Base-by-base conservation (phyloP, 1,284 basidiomycete species). In the Trametes hirsuta region DNA sequence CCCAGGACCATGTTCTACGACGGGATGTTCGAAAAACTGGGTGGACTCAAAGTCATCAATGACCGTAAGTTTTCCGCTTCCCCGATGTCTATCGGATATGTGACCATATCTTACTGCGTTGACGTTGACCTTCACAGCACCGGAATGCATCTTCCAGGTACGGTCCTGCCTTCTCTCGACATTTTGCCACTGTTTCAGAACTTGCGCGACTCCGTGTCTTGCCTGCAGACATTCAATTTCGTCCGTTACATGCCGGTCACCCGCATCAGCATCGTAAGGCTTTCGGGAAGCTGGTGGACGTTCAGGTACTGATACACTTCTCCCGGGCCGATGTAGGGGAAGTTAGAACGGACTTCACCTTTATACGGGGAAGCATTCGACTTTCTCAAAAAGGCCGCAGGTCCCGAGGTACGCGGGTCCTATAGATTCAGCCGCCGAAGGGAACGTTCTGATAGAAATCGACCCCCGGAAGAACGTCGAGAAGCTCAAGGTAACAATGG, bases 401-500 rank as follows among this genome's bases (percentile, higher is more conserved):
- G 81, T 14, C 74, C 81, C 14, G 79, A 87, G 72, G 84, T 83
- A 61, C 14, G 68, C 60, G 18, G 11, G 14, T 11, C 5, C n/a
- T 40, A 4, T 18, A 40, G 0, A 18, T 11, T 34, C 40, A 30
- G 4, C 25, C 41, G 15, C 22, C 30, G 35, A 14, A 24, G 11
- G 18, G 22, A 62, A 30, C 5, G 79, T 36, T 18, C 35, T 48
- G 8, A 52, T 22, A 21, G 12, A 24, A 45, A n/a, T 8, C 11
- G 11, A 10, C 3, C 34, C 25, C 8, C 15, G 15, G 11, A 49
- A 86, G 82, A 84, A 88, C 64, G 80, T 84, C 55, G 76, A 81
- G 66, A 76, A 81, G 67, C 81, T 91, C 72, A 92, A 93, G 72
- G 69, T 93, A 55, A 91, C 88, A 9, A 82, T 92, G 71, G 87